Percentiles rank a stretch among this genome's conserved stretches.
Evolutionary conservation across 176 grass and related monocot species (phyloP).

Genomic region (Rhynchospora pubera): DNA sequence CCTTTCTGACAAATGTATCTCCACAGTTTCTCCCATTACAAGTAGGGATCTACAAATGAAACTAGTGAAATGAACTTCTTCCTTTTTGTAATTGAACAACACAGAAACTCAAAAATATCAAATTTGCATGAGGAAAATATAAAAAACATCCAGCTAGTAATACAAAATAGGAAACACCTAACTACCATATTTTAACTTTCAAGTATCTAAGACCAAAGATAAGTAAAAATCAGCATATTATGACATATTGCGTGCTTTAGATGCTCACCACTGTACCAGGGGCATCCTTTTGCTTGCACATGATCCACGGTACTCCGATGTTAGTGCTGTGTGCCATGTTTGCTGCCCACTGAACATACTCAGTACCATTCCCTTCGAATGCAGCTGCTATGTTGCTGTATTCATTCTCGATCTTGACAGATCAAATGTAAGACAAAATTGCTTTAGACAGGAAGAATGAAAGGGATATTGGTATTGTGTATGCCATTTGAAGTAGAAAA

Average conservation of each 20-base stretch:
- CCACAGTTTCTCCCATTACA: slow-evolving; percentile 53
- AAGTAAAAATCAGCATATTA: neutral
- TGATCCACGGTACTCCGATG: slow-evolving; percentile 65
- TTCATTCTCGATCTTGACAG: slow-evolving; percentile 67
- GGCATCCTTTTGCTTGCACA: slow-evolving; percentile 79
- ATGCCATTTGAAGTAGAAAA: too few species aligned
- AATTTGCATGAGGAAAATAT: neutral
- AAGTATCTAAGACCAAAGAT: neutral
- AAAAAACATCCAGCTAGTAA: neutral
- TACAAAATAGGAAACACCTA: neutral
- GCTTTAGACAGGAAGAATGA: neutral
- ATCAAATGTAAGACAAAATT: neutral
- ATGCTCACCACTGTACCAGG: slow-evolving; percentile 43
- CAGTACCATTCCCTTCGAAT: slow-evolving; percentile 31
- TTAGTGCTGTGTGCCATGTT: slow-evolving; percentile 59
- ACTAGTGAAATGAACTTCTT: neutral
- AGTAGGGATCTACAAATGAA: slow-evolving; percentile 29
- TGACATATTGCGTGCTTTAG: neutral
- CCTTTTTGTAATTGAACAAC: neutral
- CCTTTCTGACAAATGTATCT: slow-evolving; percentile 29
- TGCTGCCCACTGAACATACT: slow-evolving; percentile 74
- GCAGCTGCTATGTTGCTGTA: slow-evolving; percentile 46
- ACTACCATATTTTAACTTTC: neutral
- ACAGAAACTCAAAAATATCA: neutral
- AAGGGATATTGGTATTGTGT: neutral